Evolutionary conservation across 31 red algal species (phyloP), one percentile per base, ranked within the genome.

Genomic region (Porphyra umbilicalis): DNA sequence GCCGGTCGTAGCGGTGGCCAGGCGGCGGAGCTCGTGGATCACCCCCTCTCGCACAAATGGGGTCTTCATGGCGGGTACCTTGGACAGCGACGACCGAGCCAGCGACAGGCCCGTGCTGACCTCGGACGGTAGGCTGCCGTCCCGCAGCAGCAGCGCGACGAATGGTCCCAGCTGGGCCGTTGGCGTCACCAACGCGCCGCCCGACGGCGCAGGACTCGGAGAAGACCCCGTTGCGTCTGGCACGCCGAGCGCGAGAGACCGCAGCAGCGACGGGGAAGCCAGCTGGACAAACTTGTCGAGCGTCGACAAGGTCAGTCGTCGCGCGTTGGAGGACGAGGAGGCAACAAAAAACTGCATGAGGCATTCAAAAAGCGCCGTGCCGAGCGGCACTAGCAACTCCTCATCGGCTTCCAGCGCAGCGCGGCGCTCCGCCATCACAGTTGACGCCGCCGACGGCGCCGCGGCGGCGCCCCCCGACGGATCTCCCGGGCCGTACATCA

Each of bases 11-110:
- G n/a, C n/a, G n/a, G n/a, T n/a, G 35, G 71, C 75, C 40, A 85
- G 34, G 13, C 75, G 76, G 0, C 83, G 74, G 36, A 94, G 88
- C 74, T 94, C 92, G 80, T 94, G 84, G 32, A 90, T 80, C 25
- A 94, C 92, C 35, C 92, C 92, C 34, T 94, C 92, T 33, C 88
- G 88, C 16, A 87, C 80, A 84, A 94, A 94, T 42, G 84, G 33
- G 75, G 85, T 85, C 83, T 85, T 79, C 44, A 94, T 75, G 38
- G 80, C 67, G 0, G 90, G 90, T 33, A 92, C 39, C 82, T 87
- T 92, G 39, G 83, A 35, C 18, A 92, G 74, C 16, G 85, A 81
- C 44, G 84, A 83, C 2, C 42, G 76, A 13, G 85, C 85, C 80
- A 92, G 86, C n/a, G 80, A 76, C 29, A 92, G 38, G 33, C 90